phyloP scores from a whole-genome alignment of 1,284 basidiomycete species.

The Ceratobasidium sp. region DNA sequence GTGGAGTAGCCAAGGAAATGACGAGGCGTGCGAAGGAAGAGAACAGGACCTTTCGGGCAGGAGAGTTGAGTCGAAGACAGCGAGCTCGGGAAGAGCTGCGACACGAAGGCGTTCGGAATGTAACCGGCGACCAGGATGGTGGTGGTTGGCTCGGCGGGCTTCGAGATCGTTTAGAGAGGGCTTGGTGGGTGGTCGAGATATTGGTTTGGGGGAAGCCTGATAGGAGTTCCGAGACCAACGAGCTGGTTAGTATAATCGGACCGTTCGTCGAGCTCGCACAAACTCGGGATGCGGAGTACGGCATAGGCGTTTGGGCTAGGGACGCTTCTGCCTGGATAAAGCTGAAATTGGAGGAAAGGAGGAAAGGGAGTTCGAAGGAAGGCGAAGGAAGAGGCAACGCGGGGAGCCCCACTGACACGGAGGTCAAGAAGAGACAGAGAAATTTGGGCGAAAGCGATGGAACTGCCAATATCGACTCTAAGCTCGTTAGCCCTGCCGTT shows the following conservation, averaged over 20 bases:
- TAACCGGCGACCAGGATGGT: constrained; percentile 4
- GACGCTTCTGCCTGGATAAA: neutral
- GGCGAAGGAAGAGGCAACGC: neutral
- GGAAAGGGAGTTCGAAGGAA: neutral
- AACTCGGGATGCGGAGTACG: constrained; percentile 26
- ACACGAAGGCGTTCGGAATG: neutral
- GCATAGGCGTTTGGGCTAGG: neutral
- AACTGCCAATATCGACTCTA: neutral
- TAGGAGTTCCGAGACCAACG: constrained; percentile 60
- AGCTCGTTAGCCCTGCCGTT: neutral
- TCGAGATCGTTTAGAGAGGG: constrained; percentile 2
- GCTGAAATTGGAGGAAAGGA: neutral
- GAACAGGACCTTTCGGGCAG: constrained; percentile 27
- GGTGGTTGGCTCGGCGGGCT: constrained; percentile 20
- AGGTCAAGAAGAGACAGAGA: neutral
- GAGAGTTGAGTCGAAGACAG: constrained; percentile 13
- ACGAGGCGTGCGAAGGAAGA: constrained; percentile 23
- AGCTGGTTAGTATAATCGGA: constrained; percentile 72
- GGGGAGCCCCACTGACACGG: constrained; percentile 6
- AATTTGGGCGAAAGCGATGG: neutral
- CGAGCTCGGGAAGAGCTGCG: constrained; percentile 17
- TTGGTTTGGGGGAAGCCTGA: constrained; percentile 27
- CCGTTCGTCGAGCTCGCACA: constrained; percentile 72
- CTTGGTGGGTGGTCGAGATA: constrained; percentile 9
- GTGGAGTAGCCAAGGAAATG: constrained; percentile 28